Evolutionary conservation across 345 rosid genomes (phyloP).

Genomic region (Camelina laxa): DNA sequence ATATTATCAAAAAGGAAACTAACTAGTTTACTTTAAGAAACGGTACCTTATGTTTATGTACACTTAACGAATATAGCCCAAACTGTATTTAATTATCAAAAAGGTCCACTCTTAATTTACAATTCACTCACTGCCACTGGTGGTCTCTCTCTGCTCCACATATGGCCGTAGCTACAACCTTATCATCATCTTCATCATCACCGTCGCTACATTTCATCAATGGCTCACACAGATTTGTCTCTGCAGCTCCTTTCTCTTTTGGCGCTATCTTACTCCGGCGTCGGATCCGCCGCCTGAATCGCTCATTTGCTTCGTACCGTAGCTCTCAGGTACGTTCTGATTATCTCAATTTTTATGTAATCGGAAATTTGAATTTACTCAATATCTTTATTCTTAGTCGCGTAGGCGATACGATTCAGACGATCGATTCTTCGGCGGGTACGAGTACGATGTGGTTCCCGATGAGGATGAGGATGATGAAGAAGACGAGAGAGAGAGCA

Average conservation of each 20-base stretch:
- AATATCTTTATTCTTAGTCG: conserved; percentile 40
- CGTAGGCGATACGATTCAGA: conserved; percentile 51
- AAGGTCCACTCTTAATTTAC: conserved; percentile 12
- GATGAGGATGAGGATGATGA: conserved; percentile 53
- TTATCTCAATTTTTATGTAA: not conserved
- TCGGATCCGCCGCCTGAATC: conserved; percentile 26
- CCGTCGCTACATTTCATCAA: conserved; percentile 9
- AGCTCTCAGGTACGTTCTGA: conserved; percentile 33
- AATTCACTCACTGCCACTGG: conserved; percentile 5
- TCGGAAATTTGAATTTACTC: not conserved
- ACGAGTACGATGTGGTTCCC: conserved; percentile 31
- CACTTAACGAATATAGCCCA: rapidly evolving
- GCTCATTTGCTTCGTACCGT: conserved; percentile 33
- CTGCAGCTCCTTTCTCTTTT: conserved; percentile 21
- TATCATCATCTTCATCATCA: conserved; percentile 40
- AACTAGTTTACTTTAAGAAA: too few species aligned
- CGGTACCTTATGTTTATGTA: not conserved
- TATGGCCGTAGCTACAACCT: conserved; percentile 47
- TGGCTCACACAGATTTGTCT: conserved; percentile 16
- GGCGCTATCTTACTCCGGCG: conserved; percentile 10
- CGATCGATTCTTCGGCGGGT: conserved; percentile 51
- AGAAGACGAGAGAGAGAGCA: conserved; percentile 68
- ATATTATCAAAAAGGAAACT: not conserved
- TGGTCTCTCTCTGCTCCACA: not conserved
- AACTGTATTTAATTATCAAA: not conserved